phyloP scores from a whole-genome alignment of 192 early-diverging fungal species.

The Phlyctochytrium planicorne region DNA sequence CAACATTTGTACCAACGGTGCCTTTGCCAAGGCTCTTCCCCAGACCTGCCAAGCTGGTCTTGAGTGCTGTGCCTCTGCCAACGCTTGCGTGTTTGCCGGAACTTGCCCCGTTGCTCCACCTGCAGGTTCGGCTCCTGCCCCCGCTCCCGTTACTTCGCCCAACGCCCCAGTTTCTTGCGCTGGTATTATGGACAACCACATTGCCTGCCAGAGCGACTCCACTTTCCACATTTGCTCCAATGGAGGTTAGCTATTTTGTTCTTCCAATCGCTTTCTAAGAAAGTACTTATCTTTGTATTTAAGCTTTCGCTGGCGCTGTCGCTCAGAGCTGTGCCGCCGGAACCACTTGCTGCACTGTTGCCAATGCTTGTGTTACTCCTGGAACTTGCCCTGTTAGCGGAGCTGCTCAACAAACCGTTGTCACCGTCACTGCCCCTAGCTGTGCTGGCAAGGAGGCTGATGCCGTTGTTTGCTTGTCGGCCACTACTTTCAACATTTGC shows the following conservation, averaged over 20 bases:
- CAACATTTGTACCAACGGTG: not conserved
- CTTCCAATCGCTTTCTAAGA: not conserved
- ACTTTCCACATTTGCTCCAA: not conserved
- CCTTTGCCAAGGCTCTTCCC: not conserved
- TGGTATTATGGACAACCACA: conserved; percentile 17
- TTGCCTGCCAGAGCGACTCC: conserved; percentile 4
- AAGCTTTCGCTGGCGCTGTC: not conserved
- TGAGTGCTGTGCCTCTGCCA: not conserved
- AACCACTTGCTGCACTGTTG: conserved; percentile 17
- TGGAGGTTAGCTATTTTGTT: conserved; percentile 13
- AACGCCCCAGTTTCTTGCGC: not conserved
- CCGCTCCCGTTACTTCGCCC: not conserved
- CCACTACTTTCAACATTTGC: conserved; percentile 4
- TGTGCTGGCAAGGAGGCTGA: not conserved
- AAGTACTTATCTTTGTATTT: not conserved
- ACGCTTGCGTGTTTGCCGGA: not conserved
- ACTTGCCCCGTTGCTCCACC: not conserved
- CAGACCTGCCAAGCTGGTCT: not conserved
- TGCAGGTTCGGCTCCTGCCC: not conserved
- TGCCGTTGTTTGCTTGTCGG: conserved; percentile 7
- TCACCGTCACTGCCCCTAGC: conserved; percentile 5
- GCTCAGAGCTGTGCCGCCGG: conserved; percentile 1
- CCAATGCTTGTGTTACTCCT: not conserved
- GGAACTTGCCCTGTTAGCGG: not conserved
- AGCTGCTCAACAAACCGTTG: not conserved